phyloP scores from a whole-genome alignment of 2,329 filamentous ascomycete species.

The Erysiphe neolycopersici region DNA sequence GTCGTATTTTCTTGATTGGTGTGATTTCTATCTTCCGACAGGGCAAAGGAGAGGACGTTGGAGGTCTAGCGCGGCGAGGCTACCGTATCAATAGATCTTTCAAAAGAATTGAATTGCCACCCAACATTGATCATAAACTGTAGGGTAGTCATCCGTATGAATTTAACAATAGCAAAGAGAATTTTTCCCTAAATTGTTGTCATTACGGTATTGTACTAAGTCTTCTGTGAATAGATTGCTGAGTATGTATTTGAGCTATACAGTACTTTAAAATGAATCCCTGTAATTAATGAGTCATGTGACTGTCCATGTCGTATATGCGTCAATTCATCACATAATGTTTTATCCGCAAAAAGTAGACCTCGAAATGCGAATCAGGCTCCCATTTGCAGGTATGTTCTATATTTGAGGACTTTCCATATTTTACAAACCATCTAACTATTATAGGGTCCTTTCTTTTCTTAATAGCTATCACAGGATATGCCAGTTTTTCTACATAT shows the following conservation, averaged over 20 bases:
- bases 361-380: conserved; percentile 49
- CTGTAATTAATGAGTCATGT: background rate
- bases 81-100: background rate
- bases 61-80: conserved; percentile 1
- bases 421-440: conserved; percentile 1
- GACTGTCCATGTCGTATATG: background rate
- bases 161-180: background rate
- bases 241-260: background rate
- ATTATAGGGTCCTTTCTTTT: conserved; percentile 35
- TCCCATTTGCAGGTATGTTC: conserved; percentile 58
- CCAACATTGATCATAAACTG: background rate
- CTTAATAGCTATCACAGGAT: conserved; percentile 50
- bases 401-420: background rate
- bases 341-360: background rate
- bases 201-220: background rate
- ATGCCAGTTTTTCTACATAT: conserved; percentile 47
- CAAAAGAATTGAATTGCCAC: background rate
- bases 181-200: background rate
- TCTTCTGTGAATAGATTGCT: background rate
- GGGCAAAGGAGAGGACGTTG: conserved; percentile 1
- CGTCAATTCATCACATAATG: background rate
- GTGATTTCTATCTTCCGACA: conserved; percentile 2
- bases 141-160: background rate
- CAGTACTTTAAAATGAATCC: background rate
- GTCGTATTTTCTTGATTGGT: conserved; percentile 6